These are phyloP conservation scores for Bocquillonia castaneifolia DNA, from an alignment of 441 rosid genomes.

Conservation along the genomic window DNA sequence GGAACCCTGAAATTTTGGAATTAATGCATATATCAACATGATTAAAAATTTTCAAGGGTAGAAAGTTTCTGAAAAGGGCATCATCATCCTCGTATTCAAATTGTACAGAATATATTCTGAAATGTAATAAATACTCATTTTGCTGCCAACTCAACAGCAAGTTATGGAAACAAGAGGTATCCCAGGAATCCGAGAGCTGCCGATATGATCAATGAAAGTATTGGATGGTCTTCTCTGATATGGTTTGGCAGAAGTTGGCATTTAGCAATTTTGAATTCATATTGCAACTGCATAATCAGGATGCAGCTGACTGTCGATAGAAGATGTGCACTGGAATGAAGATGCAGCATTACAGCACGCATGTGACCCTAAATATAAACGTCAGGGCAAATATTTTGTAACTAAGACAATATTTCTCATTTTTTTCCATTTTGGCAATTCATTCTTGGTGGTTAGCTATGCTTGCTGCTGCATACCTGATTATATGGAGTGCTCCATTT, in stretches of 20 bases:
- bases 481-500: too few relatives aligned
- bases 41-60: neutral
- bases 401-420: neutral
- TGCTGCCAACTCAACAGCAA: neutral
- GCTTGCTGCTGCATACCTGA: too few relatives aligned
- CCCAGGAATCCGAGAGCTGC: neutral
- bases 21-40: neutral
- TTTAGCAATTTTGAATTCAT: neutral
- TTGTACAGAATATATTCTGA: constrained; percentile 8
- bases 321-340: neutral
- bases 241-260: neutral
- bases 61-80: neutral
- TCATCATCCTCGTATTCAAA: neutral
- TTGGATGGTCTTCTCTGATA: neutral
- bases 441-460: neutral
- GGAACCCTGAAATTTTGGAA: constrained; percentile 28
- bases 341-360: neutral
- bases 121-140: neutral
- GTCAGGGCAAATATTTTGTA: neutral
- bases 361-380: neutral
- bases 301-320: neutral
- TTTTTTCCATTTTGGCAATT: neutral
- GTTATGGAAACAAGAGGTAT: neutral
- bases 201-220: neutral
- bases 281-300: constrained; percentile 2